Percentiles rank a stretch among this genome's conserved stretches.
Evolutionary conservation across 1,139 yeast genomes (phyloP).

Genomic region (Zygotorulaspora mrakii): DNA sequence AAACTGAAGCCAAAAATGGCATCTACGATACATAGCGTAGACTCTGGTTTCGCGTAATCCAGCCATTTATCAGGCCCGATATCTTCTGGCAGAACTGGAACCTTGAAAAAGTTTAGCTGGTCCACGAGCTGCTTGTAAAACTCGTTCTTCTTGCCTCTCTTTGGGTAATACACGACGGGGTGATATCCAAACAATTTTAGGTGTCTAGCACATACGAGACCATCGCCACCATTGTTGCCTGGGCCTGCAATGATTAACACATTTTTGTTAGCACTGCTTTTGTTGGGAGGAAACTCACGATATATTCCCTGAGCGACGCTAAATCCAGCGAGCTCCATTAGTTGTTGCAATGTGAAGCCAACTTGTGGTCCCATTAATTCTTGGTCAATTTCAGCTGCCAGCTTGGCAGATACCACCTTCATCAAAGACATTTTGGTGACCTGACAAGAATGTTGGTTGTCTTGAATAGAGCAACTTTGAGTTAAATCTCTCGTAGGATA

Average conservation of each 20-base stretch:
- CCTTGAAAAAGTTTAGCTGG: slow-evolving; percentile 36
- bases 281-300: slow-evolving; percentile 51
- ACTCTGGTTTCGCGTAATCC: slow-evolving; percentile 25
- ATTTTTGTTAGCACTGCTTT: slow-evolving; percentile 30
- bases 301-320: slow-evolving; percentile 87
- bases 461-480: background rate
- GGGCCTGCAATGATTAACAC: slow-evolving; percentile 84
- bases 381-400: slow-evolving; percentile 76
- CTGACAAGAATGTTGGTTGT: background rate
- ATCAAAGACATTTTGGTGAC: slow-evolving; percentile 21
- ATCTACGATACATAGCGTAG: slow-evolving; percentile 53
- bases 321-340: slow-evolving; percentile 95
- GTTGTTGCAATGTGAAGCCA: slow-evolving; percentile 84
- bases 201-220: slow-evolving; percentile 92
- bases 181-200: slow-evolving; percentile 72
- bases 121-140: slow-evolving; percentile 40
- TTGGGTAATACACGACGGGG: slow-evolving; percentile 70
- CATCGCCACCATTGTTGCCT: slow-evolving; percentile 96
- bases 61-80: slow-evolving; percentile 26
- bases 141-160: slow-evolving; percentile 44
- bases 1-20: slow-evolving; percentile 92
- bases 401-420: slow-evolving; percentile 49
- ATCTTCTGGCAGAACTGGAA: slow-evolving; percentile 26
- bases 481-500: background rate
- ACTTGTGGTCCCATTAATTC: slow-evolving; percentile 79